A percentile compares a stretch with the other conserved stretches of the same genome.
Conservation (phyloP, 2,329 filamentous ascomycete genomes). For the Hymenoscyphus albidus region DNA sequence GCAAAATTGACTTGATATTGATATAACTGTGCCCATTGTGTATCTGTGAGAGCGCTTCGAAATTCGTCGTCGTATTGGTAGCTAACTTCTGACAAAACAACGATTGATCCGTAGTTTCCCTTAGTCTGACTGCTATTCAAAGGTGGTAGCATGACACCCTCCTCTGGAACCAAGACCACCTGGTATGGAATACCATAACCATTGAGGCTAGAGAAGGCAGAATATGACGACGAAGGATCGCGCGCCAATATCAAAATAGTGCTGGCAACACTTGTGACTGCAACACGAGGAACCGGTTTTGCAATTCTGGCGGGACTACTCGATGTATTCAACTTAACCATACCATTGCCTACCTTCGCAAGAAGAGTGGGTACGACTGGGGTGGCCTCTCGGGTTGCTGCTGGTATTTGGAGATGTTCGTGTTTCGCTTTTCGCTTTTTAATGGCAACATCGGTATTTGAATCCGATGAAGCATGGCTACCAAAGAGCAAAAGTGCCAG, state of each 20-base stretch:
- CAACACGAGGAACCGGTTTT: conserved; percentile 11
- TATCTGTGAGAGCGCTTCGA: conserved; percentile 42
- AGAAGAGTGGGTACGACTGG: conserved; percentile 16
- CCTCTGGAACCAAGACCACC: conserved; percentile 50
- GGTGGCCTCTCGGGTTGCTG: conserved; percentile 11
- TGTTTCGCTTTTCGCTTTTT: neutral
- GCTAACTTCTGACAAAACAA: conserved; percentile 37
- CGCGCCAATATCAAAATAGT: conserved; percentile 55
- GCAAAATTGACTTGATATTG: conserved; percentile 55
- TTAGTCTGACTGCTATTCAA: conserved; percentile 44
- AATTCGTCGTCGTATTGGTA: conserved; percentile 43
- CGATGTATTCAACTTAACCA: conserved; percentile 21
- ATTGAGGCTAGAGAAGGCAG: conserved; percentile 51
- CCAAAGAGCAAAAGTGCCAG: conserved; percentile 12
- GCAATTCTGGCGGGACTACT: neutral
- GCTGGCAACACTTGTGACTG: conserved; percentile 26
- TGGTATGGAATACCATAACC: conserved; percentile 59
- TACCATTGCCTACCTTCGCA: conserved; percentile 17
- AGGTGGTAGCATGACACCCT: conserved; percentile 47
- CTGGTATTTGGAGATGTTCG: conserved; percentile 10
- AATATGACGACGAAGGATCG: conserved; percentile 45
- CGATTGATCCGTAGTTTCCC: conserved; percentile 58
- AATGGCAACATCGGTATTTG: neutral
- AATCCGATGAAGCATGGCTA: conserved; percentile 7
- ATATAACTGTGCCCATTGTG: conserved; percentile 54